phyloP scores from a whole-genome alignment of 116 monocot species.

The Thalassia testudinum region DNA sequence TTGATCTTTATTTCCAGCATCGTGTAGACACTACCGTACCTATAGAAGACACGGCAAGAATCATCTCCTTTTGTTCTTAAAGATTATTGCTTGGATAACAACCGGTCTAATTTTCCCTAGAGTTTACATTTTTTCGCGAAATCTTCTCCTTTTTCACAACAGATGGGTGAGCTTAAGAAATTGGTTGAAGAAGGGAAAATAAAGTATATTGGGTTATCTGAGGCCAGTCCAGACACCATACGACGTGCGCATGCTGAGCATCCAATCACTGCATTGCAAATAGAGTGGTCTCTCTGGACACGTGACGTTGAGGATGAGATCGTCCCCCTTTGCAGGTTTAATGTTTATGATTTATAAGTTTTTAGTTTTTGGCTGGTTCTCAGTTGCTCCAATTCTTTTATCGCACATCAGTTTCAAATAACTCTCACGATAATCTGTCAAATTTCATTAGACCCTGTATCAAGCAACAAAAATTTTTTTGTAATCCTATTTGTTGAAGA shows the following conservation, averaged over 20 bases:
- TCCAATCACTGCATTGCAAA: conserved; percentile 68
- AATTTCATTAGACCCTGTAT: too few species aligned
- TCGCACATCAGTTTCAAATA: too few species aligned
- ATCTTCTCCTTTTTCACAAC: not conserved
- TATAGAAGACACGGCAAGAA: conserved; percentile 38
- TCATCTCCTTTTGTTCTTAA: not conserved
- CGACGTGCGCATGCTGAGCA: conserved; percentile 65
- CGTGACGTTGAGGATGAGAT: conserved; percentile 61
- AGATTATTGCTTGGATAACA: not conserved
- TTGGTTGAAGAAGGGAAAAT: conserved; percentile 65
- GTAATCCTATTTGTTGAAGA: too few species aligned
- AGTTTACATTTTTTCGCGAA: not conserved
- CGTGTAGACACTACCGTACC: conserved; percentile 26
- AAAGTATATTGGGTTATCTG: conserved; percentile 64
- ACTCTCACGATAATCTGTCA: too few species aligned
- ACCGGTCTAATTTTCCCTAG: not conserved
- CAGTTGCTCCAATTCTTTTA: too few species aligned
- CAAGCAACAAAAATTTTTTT: too few species aligned
- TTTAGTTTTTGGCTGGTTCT: too few species aligned
- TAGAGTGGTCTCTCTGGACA: conserved; percentile 78
- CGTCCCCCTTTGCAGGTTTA: conserved; percentile 69
- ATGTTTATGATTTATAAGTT: too few species aligned
- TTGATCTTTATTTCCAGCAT: conserved; percentile 52
- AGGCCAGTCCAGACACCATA: conserved; percentile 70
- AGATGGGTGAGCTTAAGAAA: conserved; percentile 53